phyloP scores from a whole-genome alignment of 179 eudicot genomes.

The Gypsophila paniculata region DNA sequence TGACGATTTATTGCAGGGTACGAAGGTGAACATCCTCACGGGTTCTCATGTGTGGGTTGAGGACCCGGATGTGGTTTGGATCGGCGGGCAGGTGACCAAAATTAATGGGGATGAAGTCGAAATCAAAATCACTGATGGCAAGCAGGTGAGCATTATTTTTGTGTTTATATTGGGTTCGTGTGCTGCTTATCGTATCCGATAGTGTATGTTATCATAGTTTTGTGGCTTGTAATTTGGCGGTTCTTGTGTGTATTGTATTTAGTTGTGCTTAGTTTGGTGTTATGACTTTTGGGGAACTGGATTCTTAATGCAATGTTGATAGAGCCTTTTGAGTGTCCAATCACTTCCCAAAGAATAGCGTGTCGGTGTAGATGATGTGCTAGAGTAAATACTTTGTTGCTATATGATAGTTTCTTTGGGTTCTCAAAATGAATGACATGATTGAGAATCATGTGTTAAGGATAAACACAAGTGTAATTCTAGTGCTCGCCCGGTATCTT shows the following conservation, averaged over 20 bases:
- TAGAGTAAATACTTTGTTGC: neutral
- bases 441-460: neutral
- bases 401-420: neutral
- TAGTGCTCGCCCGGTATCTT: neutral
- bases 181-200: no score
- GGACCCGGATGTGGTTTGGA: slow-evolving; percentile 67
- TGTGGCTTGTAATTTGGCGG: slow-evolving; percentile 7
- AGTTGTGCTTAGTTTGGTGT: neutral
- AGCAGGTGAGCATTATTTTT: no score
- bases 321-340: neutral
- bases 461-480: neutral
- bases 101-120: slow-evolving; percentile 54
- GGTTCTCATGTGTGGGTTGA: slow-evolving; percentile 90
- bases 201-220: neutral
- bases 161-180: no score
- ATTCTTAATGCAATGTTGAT: neutral
- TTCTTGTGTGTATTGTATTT: neutral
- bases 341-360: neutral
- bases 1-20: slow-evolving; percentile 46
- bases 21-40: slow-evolving; percentile 52
- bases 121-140: slow-evolving; percentile 60
- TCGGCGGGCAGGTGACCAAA: slow-evolving; percentile 71
- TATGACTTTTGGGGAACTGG: neutral
- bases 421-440: neutral
- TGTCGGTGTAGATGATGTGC: neutral